These are phyloP conservation scores for Carallia brachiata DNA, from an alignment of 345 rosid genomes.

Conservation along the genomic window DNA sequence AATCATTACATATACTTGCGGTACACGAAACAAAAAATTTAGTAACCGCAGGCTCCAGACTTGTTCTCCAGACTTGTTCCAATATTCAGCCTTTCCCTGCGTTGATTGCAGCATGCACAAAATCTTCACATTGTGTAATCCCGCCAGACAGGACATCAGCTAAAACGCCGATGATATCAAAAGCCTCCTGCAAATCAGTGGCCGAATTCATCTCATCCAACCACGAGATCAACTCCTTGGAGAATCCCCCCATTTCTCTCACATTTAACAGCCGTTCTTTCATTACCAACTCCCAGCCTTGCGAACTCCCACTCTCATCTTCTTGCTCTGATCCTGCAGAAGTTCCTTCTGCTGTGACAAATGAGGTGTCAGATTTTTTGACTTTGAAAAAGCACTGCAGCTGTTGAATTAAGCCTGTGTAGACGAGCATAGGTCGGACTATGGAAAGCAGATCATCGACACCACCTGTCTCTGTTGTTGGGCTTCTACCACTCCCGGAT, in stretches of 20 bases:
- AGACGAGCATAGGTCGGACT: slow-evolving; percentile 77
- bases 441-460: slow-evolving; percentile 60
- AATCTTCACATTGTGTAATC: slow-evolving; percentile 60
- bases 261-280: slow-evolving; percentile 64
- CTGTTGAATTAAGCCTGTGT: slow-evolving; percentile 90
- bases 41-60: slow-evolving; percentile 17
- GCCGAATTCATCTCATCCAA: slow-evolving; percentile 77
- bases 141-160: slow-evolving; percentile 79
- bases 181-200: slow-evolving; percentile 80
- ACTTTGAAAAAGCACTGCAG: slow-evolving; percentile 76
- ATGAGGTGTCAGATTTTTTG: slow-evolving; percentile 37
- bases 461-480: slow-evolving; percentile 36
- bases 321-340: slow-evolving; percentile 30
- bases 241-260: slow-evolving; percentile 80
- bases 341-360: slow-evolving; percentile 43
- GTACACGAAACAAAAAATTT: too few species aligned
- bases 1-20: too few species aligned
- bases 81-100: slow-evolving; percentile 51
- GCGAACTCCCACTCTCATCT: slow-evolving; percentile 48
- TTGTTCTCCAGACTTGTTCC: slow-evolving; percentile 13
- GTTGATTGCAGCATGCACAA: slow-evolving; percentile 65
- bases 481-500: slow-evolving; percentile 42
- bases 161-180: slow-evolving; percentile 72
- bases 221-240: slow-evolving; percentile 80
- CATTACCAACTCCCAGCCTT: slow-evolving; percentile 80